A percentile compares a stretch with the other conserved stretches of the same genome.
Evolutionary conservation across 1,139 yeast genomes (phyloP).

Genomic region (Scheffersomyces cryptocercus): DNA sequence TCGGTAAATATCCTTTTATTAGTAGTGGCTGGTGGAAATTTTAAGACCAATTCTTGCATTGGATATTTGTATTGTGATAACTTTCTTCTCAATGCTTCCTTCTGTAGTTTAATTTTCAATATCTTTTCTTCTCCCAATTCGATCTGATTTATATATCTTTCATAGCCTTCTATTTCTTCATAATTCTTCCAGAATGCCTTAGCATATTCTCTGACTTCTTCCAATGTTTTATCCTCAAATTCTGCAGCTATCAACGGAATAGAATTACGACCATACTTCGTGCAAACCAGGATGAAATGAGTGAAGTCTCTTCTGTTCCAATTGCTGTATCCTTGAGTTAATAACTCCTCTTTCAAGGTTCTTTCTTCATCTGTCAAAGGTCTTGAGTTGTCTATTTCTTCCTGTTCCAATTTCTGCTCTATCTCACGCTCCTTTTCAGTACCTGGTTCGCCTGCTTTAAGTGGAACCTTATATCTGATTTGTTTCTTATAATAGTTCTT

Average conservation of each 20-base stretch:
- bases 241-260: conserved; percentile 61
- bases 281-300: conserved; percentile 59
- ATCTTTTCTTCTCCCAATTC: conserved; percentile 78
- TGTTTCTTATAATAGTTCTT: conserved; percentile 58
- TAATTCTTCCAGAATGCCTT: conserved; percentile 66
- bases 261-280: conserved; percentile 70
- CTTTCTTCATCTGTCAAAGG: conserved; percentile 72
- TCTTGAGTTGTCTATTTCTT: conserved; percentile 63
- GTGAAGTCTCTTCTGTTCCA: conserved; percentile 77
- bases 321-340: conserved; percentile 58
- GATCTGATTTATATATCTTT: conserved; percentile 62
- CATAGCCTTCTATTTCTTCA: conserved; percentile 71
- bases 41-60: conserved; percentile 60
- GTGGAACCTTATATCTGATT: conserved; percentile 50
- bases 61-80: conserved; percentile 62
- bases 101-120: conserved; percentile 56
- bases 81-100: conserved; percentile 67
- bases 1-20: conserved; percentile 64
- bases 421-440: conserved; percentile 47
- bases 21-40: conserved; percentile 60
- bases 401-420: conserved; percentile 59
- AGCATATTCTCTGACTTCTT: conserved; percentile 68
- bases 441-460: conserved; percentile 42
- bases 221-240: conserved; percentile 64
- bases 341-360: conserved; percentile 51